phyloP scores from a whole-genome alignment of 2,329 filamentous ascomycete genomes.

The Zalaria sp. region DNA sequence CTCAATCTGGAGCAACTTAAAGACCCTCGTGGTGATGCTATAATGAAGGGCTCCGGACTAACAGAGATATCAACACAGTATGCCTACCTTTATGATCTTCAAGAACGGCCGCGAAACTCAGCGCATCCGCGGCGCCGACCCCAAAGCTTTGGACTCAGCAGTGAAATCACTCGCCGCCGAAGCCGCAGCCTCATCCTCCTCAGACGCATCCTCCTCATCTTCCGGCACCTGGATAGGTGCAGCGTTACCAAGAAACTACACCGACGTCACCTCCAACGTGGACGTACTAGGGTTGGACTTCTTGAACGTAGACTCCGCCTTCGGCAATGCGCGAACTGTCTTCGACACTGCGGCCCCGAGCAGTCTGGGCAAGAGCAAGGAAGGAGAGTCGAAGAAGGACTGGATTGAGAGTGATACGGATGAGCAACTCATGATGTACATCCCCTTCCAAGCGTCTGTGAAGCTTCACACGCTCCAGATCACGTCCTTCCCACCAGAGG shows the following conservation, averaged over 20 bases:
- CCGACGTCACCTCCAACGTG: slow-evolving; percentile 68
- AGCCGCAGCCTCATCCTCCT: slow-evolving; percentile 21
- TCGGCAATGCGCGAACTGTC: slow-evolving; percentile 57
- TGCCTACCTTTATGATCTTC: slow-evolving; percentile 81
- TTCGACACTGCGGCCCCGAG: slow-evolving; percentile 59
- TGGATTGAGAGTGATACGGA: slow-evolving; percentile 96
- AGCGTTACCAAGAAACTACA: slow-evolving; percentile 63
- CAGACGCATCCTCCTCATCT: slow-evolving; percentile 22
- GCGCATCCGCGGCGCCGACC: slow-evolving; percentile 50
- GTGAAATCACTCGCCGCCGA: slow-evolving; percentile 59
- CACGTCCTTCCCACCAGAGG: slow-evolving; percentile 59
- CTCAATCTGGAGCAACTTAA: slow-evolving; percentile 23
- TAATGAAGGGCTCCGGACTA: too few species aligned
- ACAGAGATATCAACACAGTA: slow-evolving; percentile 25
- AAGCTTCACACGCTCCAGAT: slow-evolving; percentile 83
- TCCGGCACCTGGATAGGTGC: slow-evolving; percentile 56
- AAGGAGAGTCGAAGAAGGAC: slow-evolving; percentile 44
- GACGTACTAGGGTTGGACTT: slow-evolving; percentile 72
- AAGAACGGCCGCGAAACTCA: slow-evolving; percentile 22
- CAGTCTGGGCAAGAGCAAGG: slow-evolving; percentile 44
- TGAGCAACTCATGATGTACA: slow-evolving; percentile 85
- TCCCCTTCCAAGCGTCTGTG: slow-evolving; percentile 74
- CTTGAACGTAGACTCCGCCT: slow-evolving; percentile 69
- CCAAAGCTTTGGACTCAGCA: slow-evolving; percentile 52
- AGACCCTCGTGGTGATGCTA: slow-evolving; percentile 6